Conservation (phyloP, 2,329 filamentous ascomycete genomes). For the Zalaria sp. region DNA sequence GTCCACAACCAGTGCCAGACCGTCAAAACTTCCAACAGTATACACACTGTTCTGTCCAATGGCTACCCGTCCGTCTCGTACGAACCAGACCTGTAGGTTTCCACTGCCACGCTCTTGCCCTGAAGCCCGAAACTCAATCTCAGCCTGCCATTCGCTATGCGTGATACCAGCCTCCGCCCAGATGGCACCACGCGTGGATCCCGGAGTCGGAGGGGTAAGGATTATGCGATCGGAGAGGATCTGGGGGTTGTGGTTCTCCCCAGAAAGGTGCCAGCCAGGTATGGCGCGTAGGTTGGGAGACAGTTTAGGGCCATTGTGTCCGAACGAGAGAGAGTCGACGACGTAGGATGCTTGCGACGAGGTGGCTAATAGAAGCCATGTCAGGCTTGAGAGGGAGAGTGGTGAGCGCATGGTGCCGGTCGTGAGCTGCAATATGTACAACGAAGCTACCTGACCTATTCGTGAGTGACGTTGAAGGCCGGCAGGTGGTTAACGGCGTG, state of each 20-base stretch:
- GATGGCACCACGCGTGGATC: conserved; percentile 68
- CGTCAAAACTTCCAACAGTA: conserved; percentile 73
- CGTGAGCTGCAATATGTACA: neutral
- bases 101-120: conserved; percentile 76
- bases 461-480: too few species aligned
- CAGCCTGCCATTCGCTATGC: conserved; percentile 57
- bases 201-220: conserved; percentile 76
- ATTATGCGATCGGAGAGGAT: conserved; percentile 80
- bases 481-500: neutral
- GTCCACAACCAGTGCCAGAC: conserved; percentile 77
- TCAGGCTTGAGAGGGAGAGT: conserved; percentile 5
- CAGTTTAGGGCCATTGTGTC: conserved; percentile 53
- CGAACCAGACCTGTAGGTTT: conserved; percentile 90
- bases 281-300: conserved; percentile 44
- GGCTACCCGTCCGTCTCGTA: conserved; percentile 43
- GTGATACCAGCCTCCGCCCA: conserved; percentile 58
- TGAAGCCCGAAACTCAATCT: conserved; percentile 76
- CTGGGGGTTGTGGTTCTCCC: conserved; percentile 41
- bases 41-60: conserved; percentile 69
- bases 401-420: neutral
- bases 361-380: conserved; percentile 12
- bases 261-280: conserved; percentile 40
- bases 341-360: conserved; percentile 13
- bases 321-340: conserved; percentile 51
- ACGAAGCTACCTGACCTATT: too few species aligned